Base-by-base conservation (phyloP, 139 green algal genomes). In the Auxenochlorella pyrenoidosa region DNA sequence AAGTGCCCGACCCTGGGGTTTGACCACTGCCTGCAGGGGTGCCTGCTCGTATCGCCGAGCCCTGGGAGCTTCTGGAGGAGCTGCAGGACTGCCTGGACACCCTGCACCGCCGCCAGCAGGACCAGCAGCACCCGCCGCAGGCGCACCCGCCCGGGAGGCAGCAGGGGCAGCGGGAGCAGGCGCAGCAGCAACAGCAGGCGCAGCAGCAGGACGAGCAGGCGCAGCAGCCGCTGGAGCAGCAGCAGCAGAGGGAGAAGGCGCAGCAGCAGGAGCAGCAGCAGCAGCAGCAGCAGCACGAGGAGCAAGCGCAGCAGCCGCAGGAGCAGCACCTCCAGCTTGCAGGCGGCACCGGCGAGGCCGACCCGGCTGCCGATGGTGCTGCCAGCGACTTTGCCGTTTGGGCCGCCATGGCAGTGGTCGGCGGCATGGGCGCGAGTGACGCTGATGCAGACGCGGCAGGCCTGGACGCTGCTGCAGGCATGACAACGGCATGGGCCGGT, bases 41-140 rank as follows among this genome's bases (percentile, higher is more conserved):
- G 47, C 47, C 10, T 54, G 47, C 36, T 4, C 43, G 40, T 16
- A 63, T 89, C 36, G 5, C 44, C 26, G 85, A 89, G 66, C 78
- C 85, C 0, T 41, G 10, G 4, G 76, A 43, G 8, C 15, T 89
- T 38, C 79, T 89, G 28, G 85, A 89, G 19, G 85, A 75, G 66
- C 38, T 89, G 36, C 21, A 79, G 51, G 63, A 43, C 41, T 75
- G 78, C 32, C 30, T 82, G 78, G 51, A 83, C 65, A 41, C 63
- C 6, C 12, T 83, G 40, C 54, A 60, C n/a, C 51, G 30, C 34
- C 75, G 28, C 5, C 22, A 84, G 30, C 76, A n/a, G 30, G 3
- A 70, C 28, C 47, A 75, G 59, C 59, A 73, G 79, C 34, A 54
- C 1, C 28, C 40, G 8, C 40, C 28, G 6, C 40, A 28, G 75